Conservation (phyloP, 305 asterid species). For the Fraxinus angustifolia region DNA sequence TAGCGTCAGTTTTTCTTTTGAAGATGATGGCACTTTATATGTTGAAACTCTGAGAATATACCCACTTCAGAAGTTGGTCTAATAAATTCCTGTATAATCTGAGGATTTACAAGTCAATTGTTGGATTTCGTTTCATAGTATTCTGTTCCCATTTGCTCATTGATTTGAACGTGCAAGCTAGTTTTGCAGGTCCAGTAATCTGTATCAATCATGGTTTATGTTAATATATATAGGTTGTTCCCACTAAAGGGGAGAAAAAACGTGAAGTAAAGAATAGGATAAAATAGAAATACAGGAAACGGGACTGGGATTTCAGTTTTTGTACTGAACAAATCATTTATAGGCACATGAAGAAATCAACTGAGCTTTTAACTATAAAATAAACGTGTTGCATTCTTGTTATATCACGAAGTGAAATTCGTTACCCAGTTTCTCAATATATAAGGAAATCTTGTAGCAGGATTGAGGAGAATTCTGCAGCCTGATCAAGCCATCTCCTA, state of each 20-base stretch:
- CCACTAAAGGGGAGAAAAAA: neutral
- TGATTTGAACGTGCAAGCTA: neutral
- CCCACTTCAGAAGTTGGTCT: neutral
- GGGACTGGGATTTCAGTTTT: neutral
- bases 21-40: neutral
- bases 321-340: neutral
- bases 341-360: neutral
- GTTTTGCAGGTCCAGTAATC: neutral
- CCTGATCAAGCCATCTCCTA: slow-evolving; percentile 13
- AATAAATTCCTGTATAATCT: neutral
- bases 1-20: neutral
- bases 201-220: neutral
- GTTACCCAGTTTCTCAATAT: neutral
- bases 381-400: neutral
- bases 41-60: neutral
- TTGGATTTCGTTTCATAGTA: neutral
- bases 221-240: neutral
- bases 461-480: neutral
- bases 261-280: neutral
- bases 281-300: neutral
- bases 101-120: neutral
- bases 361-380: neutral
- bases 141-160: neutral
- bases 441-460: neutral
- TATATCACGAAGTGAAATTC: neutral